Base-by-base conservation (phyloP, 2,329 filamentous ascomycete species). In the Drechslera avenae region DNA sequence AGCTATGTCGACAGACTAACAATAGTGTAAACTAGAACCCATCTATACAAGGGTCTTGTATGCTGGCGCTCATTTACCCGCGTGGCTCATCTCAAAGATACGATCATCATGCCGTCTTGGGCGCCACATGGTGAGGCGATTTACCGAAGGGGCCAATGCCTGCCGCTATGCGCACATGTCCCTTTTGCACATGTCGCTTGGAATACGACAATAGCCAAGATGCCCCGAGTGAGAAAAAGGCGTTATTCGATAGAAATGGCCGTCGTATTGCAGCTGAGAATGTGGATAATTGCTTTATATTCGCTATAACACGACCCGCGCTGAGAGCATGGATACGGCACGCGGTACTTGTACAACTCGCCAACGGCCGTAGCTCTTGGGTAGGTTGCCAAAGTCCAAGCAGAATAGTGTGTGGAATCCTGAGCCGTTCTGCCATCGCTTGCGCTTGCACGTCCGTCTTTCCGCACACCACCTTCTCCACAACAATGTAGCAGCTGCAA, bases 121-220 rank as follows among this genome's bases (percentile, higher is more conserved):
- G 45, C 43, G 46, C 47, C 52, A 46, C 23, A 40, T 10, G 19
- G 12, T 32, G 16, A 44, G 23, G 41, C 41, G 41, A 35, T 13
- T 13, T 17, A 5, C 13, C 21, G 21, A 28, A 10, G 4, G 12
- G 36, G n/a, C 32, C 41, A 21, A 19, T 28, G 21, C 16, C 7
- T 9, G 9, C 9, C 16, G 35, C 21, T 28, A 35, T 16, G 23
- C 34, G 18, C 39, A 32, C 14, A 31, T 5, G 19, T 14, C 13
- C 10, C 26, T 12, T 28, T 23, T 10, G 4, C 26, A 28, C 12
- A 12, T 12, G 9, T 28, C 26, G 26, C 9, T 28, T 28, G 4
- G 26, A 28, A 28, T 12, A 28, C 26, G 9, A 28, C 12, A 10
- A 28, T 28, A 28, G 26, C 26, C 26, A 13, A 28, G 26, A 28